Conservation (phyloP, 2,329 filamentous ascomycete genomes). For the Fusarium nanum region DNA sequence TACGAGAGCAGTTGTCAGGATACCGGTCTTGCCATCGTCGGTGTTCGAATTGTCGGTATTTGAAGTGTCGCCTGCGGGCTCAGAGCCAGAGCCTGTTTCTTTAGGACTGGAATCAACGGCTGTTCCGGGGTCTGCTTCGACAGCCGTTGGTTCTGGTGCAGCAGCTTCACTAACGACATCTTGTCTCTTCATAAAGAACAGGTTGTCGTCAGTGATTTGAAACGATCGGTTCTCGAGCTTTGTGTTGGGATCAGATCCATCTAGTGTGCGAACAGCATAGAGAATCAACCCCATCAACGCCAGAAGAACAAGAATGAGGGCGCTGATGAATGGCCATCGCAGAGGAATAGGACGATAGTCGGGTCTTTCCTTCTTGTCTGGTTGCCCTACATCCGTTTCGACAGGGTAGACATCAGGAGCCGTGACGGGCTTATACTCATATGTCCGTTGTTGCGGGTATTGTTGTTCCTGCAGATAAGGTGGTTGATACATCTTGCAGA, state of each 20-base stretch:
- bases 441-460: conserved; percentile 6
- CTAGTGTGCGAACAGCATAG: conserved; percentile 21
- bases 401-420: conserved; percentile 12
- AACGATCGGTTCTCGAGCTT: conserved; percentile 24
- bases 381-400: conserved; percentile 8
- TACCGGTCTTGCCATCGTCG: conserved; percentile 2
- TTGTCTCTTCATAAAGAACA: conserved; percentile 27
- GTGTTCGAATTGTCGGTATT: neutral
- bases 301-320: conserved; percentile 19
- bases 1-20: conserved; percentile 23
- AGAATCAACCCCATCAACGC: conserved; percentile 19
- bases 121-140: conserved; percentile 1
- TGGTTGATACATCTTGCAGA: conserved; percentile 25
- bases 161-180: conserved; percentile 5
- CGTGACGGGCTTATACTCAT: conserved; percentile 31
- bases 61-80: conserved; percentile 1
- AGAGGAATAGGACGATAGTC: conserved; percentile 39
- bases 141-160: neutral
- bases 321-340: conserved; percentile 33
- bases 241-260: conserved; percentile 21
- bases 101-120: neutral
- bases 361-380: conserved; percentile 20
- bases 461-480: conserved; percentile 10
- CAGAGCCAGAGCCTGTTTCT: conserved; percentile 2
- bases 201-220: neutral